Conservation (phyloP, 164 flowering plant genomes). For the Sedum album region DNA sequence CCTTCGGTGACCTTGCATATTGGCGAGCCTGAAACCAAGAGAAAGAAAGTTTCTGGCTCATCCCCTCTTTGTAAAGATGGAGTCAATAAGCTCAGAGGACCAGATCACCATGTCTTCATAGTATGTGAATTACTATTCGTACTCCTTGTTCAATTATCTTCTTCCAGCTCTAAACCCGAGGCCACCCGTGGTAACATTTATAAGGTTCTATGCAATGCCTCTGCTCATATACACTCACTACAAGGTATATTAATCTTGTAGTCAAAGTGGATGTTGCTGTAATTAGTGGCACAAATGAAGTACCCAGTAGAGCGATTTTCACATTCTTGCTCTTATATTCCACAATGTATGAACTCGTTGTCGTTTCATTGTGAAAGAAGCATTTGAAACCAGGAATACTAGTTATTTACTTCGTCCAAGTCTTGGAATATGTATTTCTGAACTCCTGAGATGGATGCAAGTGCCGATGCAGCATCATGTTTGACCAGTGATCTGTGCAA, state of each 20-base stretch:
- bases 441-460: not conserved
- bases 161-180: not conserved
- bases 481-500: not conserved
- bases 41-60: constrained; percentile 29
- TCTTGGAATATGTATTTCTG: not conserved
- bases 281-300: not conserved
- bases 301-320: not conserved
- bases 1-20: constrained; percentile 59
- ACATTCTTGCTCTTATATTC: not conserved
- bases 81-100: not conserved
- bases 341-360: not conserved
- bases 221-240: not conserved
- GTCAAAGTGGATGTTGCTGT: constrained; percentile 3
- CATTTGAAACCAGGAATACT: not conserved
- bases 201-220: not conserved
- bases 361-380: not conserved
- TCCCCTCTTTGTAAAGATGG: not conserved
- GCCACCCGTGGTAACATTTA: not conserved
- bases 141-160: not conserved
- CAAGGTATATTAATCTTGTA: not conserved
- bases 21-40: constrained; percentile 72
- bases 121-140: not conserved
- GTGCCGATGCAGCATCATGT: not conserved
- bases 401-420: not conserved
- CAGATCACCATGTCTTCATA: not conserved